A percentile compares a stretch with the other conserved stretches of the same genome.
These are phyloP conservation scores for Schizosaccharomyces versatilis DNA, from an alignment of 1,139 yeast species.

Conservation along the genomic window DNA sequence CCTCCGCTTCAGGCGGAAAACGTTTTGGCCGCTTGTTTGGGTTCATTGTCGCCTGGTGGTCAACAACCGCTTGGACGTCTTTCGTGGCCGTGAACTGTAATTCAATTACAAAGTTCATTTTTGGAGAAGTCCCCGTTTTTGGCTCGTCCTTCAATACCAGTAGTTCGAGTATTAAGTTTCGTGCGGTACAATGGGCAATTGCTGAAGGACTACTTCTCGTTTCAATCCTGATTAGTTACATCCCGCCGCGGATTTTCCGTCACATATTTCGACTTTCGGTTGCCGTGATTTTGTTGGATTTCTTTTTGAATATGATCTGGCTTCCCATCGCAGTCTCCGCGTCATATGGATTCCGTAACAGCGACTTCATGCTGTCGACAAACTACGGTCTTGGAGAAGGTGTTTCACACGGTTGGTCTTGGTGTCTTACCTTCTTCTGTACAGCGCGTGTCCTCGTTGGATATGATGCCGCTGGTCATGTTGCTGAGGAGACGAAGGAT, in stretches of 20 bases:
- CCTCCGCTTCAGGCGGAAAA: conserved; percentile 16
- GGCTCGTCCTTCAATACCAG: conserved; percentile 13
- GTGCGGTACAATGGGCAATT: conserved; percentile 17
- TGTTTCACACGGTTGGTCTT: conserved; percentile 18
- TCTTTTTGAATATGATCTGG: conserved; percentile 16
- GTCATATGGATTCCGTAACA: conserved; percentile 24
- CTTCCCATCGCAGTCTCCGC: conserved; percentile 16
- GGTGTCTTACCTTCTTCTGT: conserved; percentile 31
- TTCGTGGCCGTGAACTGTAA: conserved; percentile 15
- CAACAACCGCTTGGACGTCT: conserved; percentile 17
- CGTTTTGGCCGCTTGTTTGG: conserved; percentile 16
- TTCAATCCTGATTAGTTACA: conserved; percentile 13
- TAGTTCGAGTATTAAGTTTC: conserved; percentile 14
- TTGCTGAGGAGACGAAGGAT: conserved; percentile 49
- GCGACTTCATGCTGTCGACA: conserved; percentile 39
- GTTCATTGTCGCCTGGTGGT: conserved; percentile 17
- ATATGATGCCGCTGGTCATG: conserved; percentile 52
- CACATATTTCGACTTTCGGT: conserved; percentile 15
- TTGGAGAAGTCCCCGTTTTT: conserved; percentile 15
- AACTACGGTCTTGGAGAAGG: conserved; percentile 48
- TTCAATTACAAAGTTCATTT: conserved; percentile 14
- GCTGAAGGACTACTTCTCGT: conserved; percentile 14
- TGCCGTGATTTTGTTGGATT: conserved; percentile 14
- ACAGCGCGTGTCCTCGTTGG: conserved; percentile 51
- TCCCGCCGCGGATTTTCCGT: conserved; percentile 14